Base-by-base conservation (phyloP, 164 flowering plant species). In the Brasenia schreberi region DNA sequence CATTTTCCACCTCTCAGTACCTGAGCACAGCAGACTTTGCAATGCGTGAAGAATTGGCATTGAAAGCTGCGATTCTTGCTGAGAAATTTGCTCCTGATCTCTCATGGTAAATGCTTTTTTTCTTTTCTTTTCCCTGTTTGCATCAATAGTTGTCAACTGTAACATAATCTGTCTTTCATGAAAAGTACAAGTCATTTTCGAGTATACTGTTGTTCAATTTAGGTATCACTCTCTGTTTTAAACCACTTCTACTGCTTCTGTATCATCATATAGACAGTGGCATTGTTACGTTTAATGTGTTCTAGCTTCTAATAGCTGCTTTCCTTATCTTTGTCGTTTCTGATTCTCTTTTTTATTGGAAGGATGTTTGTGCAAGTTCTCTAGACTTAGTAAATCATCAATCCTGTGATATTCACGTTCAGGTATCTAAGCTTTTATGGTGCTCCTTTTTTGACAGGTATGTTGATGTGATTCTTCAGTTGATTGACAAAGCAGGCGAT, bases 401-500 rank as follows among this genome's bases (percentile, higher is more conserved):
- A 4, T 33, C 39, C 39, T 33, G 39, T 33, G 39, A 33, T 33
- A 33, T 33, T 33, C 39, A 33, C 39, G 39, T 33, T 33, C 39
- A 33, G 39, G 4, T 43, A 42, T 42, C 59, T 73, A 17, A 63
- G 56, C 52, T 39, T 23, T 74, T 23, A 14, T 60, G 5, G 60
- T 43, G 23, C 67, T 39, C 71, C 62, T 62, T 23, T 71, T 43
- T 45, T 67, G 69, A 19, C 81, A 95, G 99, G 99, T 95, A 95
- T 84, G 92, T 95, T 61, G 97, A 95, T 85, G 98, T 95, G 73
- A 92, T 95, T 67, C 95, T 95, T 78, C 99, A 95, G 81, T 79
- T 95, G 83, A 92, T 95, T 78, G 99, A 95, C 81, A 95, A 95
- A 80, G 99, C 99, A 16, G 99, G 99, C 58, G 99, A 95, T 77